Conservation (phyloP, 257 asterid genomes). For the Fraxinus pennsylvanica region DNA sequence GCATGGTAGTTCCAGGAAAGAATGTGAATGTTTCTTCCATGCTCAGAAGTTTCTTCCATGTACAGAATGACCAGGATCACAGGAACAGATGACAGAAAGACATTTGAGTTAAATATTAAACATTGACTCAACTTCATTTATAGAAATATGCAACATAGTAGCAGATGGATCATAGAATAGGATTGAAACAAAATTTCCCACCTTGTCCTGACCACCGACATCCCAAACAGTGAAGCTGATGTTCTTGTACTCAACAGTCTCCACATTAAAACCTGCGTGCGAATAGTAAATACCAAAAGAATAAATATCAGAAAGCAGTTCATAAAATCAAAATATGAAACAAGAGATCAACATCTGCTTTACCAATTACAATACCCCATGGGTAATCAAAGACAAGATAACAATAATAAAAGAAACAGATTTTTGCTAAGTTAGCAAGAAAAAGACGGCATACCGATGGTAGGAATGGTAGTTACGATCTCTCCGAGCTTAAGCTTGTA, state of each 20-base stretch:
- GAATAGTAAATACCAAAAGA: neutral
- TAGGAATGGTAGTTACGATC: constrained; percentile 36
- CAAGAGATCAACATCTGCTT: neutral
- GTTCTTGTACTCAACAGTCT: constrained; percentile 38
- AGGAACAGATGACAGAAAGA: neutral
- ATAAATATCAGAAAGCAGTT: neutral
- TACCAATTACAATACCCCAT: neutral
- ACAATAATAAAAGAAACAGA: neutral
- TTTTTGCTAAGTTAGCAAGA: neutral
- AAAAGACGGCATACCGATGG: constrained; percentile 30
- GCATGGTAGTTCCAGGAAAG: neutral
- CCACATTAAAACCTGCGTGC: constrained; percentile 34
- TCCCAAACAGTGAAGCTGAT: constrained; percentile 45
- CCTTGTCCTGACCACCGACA: constrained; percentile 45
- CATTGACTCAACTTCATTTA: neutral
- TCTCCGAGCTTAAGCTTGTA: constrained; percentile 37
- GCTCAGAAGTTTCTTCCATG: neutral
- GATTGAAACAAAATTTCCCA: neutral
- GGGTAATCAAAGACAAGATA: neutral
- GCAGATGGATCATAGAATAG: neutral
- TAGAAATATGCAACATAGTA: neutral
- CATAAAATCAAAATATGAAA: neutral
- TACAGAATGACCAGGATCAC: neutral
- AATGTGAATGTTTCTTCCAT: neutral
- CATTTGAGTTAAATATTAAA: neutral